Evolutionary conservation across 2,329 filamentous ascomycete species (phyloP).

Genomic region (Fusarium duplospermum): DNA sequence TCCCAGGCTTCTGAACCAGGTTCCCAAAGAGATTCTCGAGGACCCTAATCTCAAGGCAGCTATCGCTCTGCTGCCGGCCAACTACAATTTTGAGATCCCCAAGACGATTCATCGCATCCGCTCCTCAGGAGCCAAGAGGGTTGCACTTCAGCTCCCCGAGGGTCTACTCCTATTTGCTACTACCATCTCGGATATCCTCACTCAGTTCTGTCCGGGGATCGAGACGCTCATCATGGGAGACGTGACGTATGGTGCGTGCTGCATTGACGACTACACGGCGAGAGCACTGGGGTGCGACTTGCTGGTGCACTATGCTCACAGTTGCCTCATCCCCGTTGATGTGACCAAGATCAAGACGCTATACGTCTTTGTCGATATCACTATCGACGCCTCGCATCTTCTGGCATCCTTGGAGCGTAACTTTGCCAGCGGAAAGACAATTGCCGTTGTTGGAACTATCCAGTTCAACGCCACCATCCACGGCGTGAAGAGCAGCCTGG

Average conservation of each 20-base stretch:
- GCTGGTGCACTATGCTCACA: constrained; percentile 96
- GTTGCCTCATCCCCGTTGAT: constrained; percentile 94
- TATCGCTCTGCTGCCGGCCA: constrained; percentile 86
- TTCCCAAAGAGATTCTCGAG: constrained; percentile 87
- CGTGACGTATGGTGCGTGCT: constrained; percentile 98
- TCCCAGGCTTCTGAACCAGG: constrained; percentile 87
- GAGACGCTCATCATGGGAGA: constrained; percentile 99
- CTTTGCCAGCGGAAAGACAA: constrained; percentile 84
- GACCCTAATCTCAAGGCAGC: constrained; percentile 88
- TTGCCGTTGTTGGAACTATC: constrained; percentile 95
- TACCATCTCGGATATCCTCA: constrained; percentile 95
- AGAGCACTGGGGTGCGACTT: constrained; percentile 93
- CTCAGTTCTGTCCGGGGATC: constrained; percentile 90
- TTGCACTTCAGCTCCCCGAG: constrained; percentile 98
- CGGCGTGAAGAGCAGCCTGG: constrained; percentile 80
- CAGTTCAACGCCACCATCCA: constrained; percentile 99
- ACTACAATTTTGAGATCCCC: constrained; percentile 98
- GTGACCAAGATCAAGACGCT: constrained; percentile 97
- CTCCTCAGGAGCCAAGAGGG: constrained; percentile 79
- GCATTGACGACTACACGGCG: constrained; percentile 98
- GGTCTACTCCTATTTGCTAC: constrained; percentile 95
- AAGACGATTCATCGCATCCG: constrained; percentile 97
- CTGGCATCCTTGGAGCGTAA: constrained; percentile 89
- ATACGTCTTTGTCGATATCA: constrained; percentile 98
- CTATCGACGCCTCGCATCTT: constrained; percentile 90